Evolutionary conservation across 169 alveolate genomes (phyloP), one percentile per base, ranked within the genome.

Genomic region (Eimeria zaria): DNA sequence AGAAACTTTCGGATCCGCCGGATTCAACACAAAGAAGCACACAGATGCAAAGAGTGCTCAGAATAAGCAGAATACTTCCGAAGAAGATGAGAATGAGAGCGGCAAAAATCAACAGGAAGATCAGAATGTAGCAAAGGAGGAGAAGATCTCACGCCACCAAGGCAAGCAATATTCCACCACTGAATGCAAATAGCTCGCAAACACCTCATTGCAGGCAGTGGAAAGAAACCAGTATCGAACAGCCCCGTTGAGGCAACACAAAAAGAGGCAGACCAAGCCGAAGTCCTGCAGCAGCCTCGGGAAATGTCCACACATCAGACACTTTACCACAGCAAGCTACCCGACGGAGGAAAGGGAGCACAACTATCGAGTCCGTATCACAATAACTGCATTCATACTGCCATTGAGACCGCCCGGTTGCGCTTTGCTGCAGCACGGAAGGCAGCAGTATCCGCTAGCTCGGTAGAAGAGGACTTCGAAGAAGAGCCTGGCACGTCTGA

Each of bases 231-330:
- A 81, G 69, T 7, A 30, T 27, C 69, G n/a, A 53, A n/a, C 51
- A 53, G 74, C 55, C 51, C 71, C 7, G 74, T 81, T 81, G 90
- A 81, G 62, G 90, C 90, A 36, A 81, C 73, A 30, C 46, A 81
- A 48, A 30, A 48, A 8, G 90, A 81, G 51, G 71, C 90, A 2
- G 51, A 33, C 33, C 90, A 81, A 53, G 90, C 90, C 36, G 33
- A 81, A 81, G 30, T 51, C 33, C 73, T 81, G 90, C 90, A 81
- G 53, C 74, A 16, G 51, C n/a, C 67, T 48, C 55, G 6, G n/a
- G 90, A 20, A 33, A 39, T 48, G 73, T 33, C 1, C 11, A 48
- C 36, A 30, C 90, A 27, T 51, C 67, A 81, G 22, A n/a, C 90
- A 24, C 18, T 48, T 55, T 20, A 30, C 53, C 33, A 53, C 8